phyloP scores from a whole-genome alignment of 805 yeast genomes.

The Kazachstania kunashirensis region DNA sequence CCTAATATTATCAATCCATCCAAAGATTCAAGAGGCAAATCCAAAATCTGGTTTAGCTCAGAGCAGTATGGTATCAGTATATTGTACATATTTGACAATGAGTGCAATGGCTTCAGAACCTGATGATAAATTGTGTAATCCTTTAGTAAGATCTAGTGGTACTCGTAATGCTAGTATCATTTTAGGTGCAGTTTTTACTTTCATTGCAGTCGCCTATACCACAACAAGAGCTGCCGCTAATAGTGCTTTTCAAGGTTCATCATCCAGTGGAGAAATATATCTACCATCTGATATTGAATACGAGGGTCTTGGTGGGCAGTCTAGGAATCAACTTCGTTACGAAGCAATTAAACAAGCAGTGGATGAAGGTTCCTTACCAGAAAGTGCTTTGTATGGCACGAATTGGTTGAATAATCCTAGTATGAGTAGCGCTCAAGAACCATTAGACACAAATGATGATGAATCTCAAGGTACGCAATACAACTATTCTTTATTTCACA shows the following conservation, averaged over 20 bases:
- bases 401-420: constrained; percentile 36
- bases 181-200: constrained; percentile 87
- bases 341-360: constrained; percentile 91
- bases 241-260: constrained; percentile 47
- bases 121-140: constrained; percentile 87
- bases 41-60: constrained; percentile 96
- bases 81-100: constrained; percentile 83
- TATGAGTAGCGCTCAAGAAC: constrained; percentile 26
- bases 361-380: constrained; percentile 92
- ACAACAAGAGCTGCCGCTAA: constrained; percentile 94
- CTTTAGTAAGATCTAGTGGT: constrained; percentile 78
- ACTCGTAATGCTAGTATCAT: constrained; percentile 83
- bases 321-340: constrained; percentile 63
- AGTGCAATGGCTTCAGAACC: constrained; percentile 96
- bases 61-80: constrained; percentile 87
- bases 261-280: constrained; percentile 29
- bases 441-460: constrained; percentile 31
- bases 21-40: constrained; percentile 80
- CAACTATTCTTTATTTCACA: constrained; percentile 79
- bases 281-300: constrained; percentile 29
- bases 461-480: constrained; percentile 71
- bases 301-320: constrained; percentile 35
- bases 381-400: constrained; percentile 73
- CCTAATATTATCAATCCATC: constrained; percentile 65
- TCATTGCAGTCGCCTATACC: constrained; percentile 91